A percentile compares a stretch with the other conserved stretches of the same genome.
These are phyloP conservation scores for Cenchrus purpureus DNA, from an alignment of 176 grass and related monocot species.

Conservation along the genomic window DNA sequence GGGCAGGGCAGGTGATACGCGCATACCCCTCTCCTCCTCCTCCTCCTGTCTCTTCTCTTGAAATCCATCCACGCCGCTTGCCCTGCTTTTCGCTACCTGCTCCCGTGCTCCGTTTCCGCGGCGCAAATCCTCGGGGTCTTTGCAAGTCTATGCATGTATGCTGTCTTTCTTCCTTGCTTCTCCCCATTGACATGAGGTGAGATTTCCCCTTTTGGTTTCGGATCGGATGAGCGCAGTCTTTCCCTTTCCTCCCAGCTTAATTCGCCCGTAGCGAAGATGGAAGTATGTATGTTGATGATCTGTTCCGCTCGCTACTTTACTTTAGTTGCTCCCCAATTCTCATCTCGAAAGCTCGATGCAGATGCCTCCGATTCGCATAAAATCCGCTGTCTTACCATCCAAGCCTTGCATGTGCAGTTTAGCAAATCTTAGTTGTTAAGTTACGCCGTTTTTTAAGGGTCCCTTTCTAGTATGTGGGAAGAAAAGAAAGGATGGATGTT, in stretches of 20 bases:
- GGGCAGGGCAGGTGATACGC: neutral
- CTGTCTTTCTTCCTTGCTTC: neutral
- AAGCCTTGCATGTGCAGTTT: neutral
- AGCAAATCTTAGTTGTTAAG: conserved; percentile 13
- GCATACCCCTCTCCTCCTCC: neutral
- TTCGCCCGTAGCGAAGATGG: neutral
- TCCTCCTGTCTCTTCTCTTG: neutral
- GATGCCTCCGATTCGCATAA: neutral
- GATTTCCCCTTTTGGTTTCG: conserved; percentile 1
- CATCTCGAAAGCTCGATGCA: neutral
- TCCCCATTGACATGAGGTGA: neutral
- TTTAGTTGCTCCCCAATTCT: neutral
- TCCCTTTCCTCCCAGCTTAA: neutral
- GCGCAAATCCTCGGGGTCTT: neutral
- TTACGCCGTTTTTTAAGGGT: neutral
- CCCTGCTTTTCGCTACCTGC: neutral
- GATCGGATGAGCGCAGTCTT: neutral
- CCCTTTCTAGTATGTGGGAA: neutral
- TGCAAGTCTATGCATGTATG: neutral
- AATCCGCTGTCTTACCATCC: conserved; percentile 4
- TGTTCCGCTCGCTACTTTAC: neutral
- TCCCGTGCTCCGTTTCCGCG: neutral
- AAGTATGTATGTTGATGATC: neutral
- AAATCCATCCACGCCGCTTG: neutral
- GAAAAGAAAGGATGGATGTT: neutral